Conservation (phyloP, 352 stramenopile species). For the Pythium aristosporum region DNA sequence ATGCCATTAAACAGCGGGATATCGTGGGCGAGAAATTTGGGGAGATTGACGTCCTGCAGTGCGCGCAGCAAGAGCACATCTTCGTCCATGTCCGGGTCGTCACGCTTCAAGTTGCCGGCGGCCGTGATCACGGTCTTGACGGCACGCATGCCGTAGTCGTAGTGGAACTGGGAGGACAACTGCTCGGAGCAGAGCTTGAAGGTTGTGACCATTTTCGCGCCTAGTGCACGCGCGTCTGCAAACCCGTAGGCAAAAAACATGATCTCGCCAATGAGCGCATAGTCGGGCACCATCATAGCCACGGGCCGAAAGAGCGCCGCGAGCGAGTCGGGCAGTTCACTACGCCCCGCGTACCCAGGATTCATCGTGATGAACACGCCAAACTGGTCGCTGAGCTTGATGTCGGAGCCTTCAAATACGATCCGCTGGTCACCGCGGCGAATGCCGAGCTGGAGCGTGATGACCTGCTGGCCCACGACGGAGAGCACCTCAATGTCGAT, state of each 20-base stretch:
- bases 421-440: conserved; percentile 82
- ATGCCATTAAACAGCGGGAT: conserved; percentile 96
- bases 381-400: conserved; percentile 91
- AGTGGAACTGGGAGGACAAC: conserved; percentile 88
- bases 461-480: conserved; percentile 89
- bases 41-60: conserved; percentile 95
- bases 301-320: conserved; percentile 85
- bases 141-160: conserved; percentile 90
- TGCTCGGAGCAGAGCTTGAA: conserved; percentile 91
- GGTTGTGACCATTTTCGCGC: conserved; percentile 87
- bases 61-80: conserved; percentile 92
- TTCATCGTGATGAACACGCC: conserved; percentile 93
- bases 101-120: conserved; percentile 89
- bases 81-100: conserved; percentile 91
- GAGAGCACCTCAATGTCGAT: conserved; percentile 89
- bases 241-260: conserved; percentile 92
- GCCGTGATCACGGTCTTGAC: conserved; percentile 90
- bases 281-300: conserved; percentile 92
- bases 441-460: conserved; percentile 90
- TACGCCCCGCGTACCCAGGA: conserved; percentile 83
- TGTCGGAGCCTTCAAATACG: conserved; percentile 95
- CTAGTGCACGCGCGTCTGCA: conserved; percentile 45
- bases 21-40: conserved; percentile 95
- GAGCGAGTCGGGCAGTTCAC: conserved; percentile 85
- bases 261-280: conserved; percentile 88